A percentile compares a stretch with the other conserved stretches of the same genome.
Evolutionary conservation across 2,329 filamentous ascomycete species (phyloP).

Genomic region (Aspergillus texensis): DNA sequence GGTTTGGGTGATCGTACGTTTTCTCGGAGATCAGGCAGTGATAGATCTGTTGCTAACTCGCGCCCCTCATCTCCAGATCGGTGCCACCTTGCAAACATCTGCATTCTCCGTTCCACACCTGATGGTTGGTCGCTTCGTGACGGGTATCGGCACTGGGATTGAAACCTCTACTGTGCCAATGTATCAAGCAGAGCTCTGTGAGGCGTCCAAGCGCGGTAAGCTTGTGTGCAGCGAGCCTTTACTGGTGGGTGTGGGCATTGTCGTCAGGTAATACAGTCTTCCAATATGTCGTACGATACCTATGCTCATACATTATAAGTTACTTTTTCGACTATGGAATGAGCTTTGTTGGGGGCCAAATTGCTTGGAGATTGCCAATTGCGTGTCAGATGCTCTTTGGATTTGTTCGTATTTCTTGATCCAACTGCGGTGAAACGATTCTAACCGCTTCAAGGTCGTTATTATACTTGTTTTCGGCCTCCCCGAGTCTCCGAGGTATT

Average conservation of each 20-base stretch:
- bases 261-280: slow-evolving; percentile 25
- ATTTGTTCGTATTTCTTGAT: slow-evolving; percentile 40
- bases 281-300: neutral
- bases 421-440: neutral
- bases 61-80: slow-evolving; percentile 23
- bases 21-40: neutral
- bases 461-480: slow-evolving; percentile 25
- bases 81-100: slow-evolving; percentile 37
- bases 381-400: slow-evolving; percentile 51
- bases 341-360: slow-evolving; percentile 41
- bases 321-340: slow-evolving; percentile 39
- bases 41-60: neutral
- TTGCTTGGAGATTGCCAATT: slow-evolving; percentile 52
- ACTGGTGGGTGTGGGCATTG: slow-evolving; percentile 43
- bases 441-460: slow-evolving; percentile 16
- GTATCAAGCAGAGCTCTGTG: slow-evolving; percentile 51
- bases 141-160: slow-evolving; percentile 55
- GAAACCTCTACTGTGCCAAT: slow-evolving; percentile 41
- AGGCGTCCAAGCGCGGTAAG: slow-evolving; percentile 46
- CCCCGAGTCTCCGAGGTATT: slow-evolving; percentile 46
- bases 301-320: slow-evolving; percentile 8
- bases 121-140: slow-evolving; percentile 51
- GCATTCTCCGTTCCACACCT: slow-evolving; percentile 36
- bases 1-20: slow-evolving; percentile 35
- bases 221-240: slow-evolving; percentile 47